Evolutionary conservation across 176 grass and related monocot species (phyloP), one percentile per base, ranked within the genome.

Genomic region (Dendrocalamus sinicus): DNA sequence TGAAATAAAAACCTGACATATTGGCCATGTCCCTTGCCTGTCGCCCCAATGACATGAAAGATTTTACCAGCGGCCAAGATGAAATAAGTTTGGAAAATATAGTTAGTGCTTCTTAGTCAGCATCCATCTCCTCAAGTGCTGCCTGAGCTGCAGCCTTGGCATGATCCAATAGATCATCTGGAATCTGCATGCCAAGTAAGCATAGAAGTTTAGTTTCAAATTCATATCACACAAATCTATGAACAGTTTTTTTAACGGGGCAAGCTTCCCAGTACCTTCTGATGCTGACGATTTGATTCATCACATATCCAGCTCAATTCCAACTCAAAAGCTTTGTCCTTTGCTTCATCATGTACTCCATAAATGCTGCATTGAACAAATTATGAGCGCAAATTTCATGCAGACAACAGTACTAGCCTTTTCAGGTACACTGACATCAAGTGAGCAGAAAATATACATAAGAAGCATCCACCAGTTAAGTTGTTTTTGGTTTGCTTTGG

Each of bases 241-340:
- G 14, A 19, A 19, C 30, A 73, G 1, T 19, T 71, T 55, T 83
- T 43, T 43, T 43, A 6, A 8, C 41, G 7, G 41, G 41, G 41
- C 41, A 43, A 45, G 10, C 24, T 7, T 71, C n/a, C 6, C 30
- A 76, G 35, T 76, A 97, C 92, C 92, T 97, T 97, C 80, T 94
- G 89, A 86, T 97, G 92, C 58, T 86, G 89, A 39, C 89, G 75
- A 12, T 94, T 94, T 14, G 95, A 97, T 77, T 97, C 94, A 58
- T 97, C 90, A 77, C 94, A 94, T 30, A 97, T 77, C 92, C 95
- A 97, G 79, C 95, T 97, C 90, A 94, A 79, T 79, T 94, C 95
- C 84, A 94, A 78, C 73, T 93, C 92, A 68, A 93, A 94, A 80
- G 90, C 90, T 90, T 97, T 97, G 79, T 97, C 91, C 76, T 93